These are phyloP conservation scores for Mimosa bimucronata DNA, from an alignment of 306 rosid species.

Conservation along the genomic window DNA sequence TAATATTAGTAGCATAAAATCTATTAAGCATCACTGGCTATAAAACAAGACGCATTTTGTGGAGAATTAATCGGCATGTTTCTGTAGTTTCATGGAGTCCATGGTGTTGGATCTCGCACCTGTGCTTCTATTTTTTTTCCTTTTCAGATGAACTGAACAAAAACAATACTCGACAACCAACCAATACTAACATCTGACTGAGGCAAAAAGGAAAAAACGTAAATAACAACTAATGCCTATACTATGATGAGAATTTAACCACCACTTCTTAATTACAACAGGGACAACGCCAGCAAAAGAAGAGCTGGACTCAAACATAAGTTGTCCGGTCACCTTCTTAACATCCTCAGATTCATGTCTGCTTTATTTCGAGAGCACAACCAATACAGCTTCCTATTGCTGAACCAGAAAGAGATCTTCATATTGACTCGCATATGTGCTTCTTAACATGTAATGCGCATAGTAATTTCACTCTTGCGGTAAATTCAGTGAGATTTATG, in stretches of 20 bases:
- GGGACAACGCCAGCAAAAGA: not conserved
- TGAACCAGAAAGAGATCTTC: not conserved
- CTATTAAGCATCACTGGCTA: too few relatives aligned
- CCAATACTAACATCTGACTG: not conserved
- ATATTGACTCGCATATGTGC: not conserved
- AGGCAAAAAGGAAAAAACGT: not conserved
- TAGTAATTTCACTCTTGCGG: not conserved
- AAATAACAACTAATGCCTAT: not conserved
- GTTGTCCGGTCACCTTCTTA: not conserved
- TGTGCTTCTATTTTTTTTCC: not conserved
- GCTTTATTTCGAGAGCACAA: not conserved
- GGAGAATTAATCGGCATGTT: too few relatives aligned
- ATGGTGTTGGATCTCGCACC: not conserved
- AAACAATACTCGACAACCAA: not conserved
- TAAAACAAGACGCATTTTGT: too few relatives aligned
- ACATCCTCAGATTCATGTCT: not conserved
- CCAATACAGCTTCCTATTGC: not conserved
- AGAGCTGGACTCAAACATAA: not conserved
- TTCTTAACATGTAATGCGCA: not conserved
- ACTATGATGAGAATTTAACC: not conserved
- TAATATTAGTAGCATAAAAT: not conserved
- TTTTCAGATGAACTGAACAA: not conserved
- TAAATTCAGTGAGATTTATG: not conserved
- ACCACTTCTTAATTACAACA: not conserved
- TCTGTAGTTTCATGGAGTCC: not conserved